Evolutionary conservation across 176 grass and related monocot species (phyloP).

Genomic region (Musa acuminata): DNA sequence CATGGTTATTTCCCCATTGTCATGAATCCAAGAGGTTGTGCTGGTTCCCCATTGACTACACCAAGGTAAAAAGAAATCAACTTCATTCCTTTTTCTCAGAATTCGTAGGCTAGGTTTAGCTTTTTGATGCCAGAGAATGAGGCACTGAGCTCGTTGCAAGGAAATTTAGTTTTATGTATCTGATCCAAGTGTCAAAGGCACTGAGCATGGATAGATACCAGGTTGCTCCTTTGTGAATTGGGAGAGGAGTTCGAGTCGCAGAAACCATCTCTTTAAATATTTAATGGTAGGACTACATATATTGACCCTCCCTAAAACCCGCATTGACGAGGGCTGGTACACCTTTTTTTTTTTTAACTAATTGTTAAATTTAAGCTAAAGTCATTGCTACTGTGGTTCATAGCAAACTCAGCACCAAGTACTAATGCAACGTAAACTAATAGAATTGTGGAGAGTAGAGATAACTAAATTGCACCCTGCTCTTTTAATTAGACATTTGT

Average conservation of each 20-base stretch:
- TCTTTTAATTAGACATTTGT: background rate
- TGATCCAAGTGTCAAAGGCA: too few species aligned
- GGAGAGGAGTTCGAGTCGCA: too few species aligned
- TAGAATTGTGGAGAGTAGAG: background rate
- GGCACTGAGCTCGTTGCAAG: background rate
- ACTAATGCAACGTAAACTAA: background rate
- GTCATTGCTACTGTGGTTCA: too few species aligned
- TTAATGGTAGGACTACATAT: too few species aligned
- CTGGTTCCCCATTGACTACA: constrained; percentile 55
- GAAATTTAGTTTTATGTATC: too few species aligned
- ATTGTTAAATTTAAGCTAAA: background rate
- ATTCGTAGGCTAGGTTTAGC: background rate
- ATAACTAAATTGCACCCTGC: background rate
- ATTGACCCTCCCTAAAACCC: too few species aligned
- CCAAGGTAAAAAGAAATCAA: constrained; percentile 33
- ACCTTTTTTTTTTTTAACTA: too few species aligned
- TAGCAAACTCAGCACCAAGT: background rate
- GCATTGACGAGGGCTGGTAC: too few species aligned
- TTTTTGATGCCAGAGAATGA: background rate
- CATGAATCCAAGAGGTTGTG: constrained; percentile 80
- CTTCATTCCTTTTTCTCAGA: background rate
- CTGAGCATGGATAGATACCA: too few species aligned
- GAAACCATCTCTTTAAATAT: too few species aligned
- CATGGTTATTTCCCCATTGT: constrained; percentile 81
- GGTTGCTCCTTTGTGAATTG: too few species aligned